Conservation (phyloP, 2,329 filamentous ascomycete species). For the Talaromyces marneffei region DNA sequence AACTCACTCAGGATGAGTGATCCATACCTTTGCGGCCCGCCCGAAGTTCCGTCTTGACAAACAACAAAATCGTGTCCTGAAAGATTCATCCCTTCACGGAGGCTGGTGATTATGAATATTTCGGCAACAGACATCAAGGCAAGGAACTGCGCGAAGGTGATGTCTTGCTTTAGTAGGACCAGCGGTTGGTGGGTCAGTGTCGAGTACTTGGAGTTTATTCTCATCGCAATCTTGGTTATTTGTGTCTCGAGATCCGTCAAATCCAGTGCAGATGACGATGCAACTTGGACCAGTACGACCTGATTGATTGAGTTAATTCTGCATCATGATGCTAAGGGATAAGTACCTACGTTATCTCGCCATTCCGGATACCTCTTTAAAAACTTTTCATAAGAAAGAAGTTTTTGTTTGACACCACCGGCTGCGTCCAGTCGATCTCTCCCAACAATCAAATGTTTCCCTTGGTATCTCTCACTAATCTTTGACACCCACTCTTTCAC, state of each 20-base stretch:
- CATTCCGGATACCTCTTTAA: constrained; percentile 85
- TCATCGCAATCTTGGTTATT: constrained; percentile 85
- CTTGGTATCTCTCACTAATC: constrained; percentile 73
- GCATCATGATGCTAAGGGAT: background rate
- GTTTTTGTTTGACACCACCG: constrained; percentile 84
- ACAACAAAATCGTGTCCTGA: constrained; percentile 89
- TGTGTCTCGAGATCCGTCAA: constrained; percentile 77
- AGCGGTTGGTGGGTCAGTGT: constrained; percentile 86
- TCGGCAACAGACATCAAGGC: constrained; percentile 83
- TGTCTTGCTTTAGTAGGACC: constrained; percentile 88
- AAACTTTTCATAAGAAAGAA: constrained; percentile 84
- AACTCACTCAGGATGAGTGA: constrained; percentile 91
- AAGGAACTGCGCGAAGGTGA: constrained; percentile 86
- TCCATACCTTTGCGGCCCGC: constrained; percentile 65
- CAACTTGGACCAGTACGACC: constrained; percentile 83
- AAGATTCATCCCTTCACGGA: constrained; percentile 94
- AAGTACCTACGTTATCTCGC: constrained; percentile 57
- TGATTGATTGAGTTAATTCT: constrained; percentile 28
- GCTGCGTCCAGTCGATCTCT: constrained; percentile 90
- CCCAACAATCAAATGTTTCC: constrained; percentile 84
- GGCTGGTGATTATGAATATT: constrained; percentile 83
- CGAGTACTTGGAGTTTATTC: constrained; percentile 84
- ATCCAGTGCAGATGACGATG: constrained; percentile 75
- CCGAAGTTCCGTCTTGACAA: constrained; percentile 74
- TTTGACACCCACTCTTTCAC: constrained; percentile 72